Conservation (phyloP, 169 alveolate species). For the Neospora caninum region DNA sequence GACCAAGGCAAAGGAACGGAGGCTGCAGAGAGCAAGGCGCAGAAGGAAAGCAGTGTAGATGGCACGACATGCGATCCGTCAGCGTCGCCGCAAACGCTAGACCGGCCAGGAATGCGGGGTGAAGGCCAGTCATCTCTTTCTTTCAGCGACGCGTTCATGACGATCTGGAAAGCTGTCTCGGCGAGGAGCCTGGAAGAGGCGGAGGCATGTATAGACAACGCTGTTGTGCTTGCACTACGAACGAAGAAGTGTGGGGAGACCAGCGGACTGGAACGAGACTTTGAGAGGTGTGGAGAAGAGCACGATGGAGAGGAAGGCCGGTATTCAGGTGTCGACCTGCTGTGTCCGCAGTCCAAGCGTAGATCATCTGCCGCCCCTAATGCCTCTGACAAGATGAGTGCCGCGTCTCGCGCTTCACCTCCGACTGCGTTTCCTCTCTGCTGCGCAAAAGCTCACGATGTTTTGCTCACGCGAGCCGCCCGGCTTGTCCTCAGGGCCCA, state of each 20-base stretch:
- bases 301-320: no score
- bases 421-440: slow-evolving; percentile 10
- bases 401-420: neutral
- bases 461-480: neutral
- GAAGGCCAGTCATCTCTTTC: neutral
- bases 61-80: neutral
- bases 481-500: slow-evolving; percentile 16
- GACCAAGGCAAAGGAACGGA: neutral
- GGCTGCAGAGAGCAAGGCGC: neutral
- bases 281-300: no score
- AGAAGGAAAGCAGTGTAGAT: neutral
- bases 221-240: neutral
- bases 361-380: no score
- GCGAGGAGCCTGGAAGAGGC: neutral
- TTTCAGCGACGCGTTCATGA: neutral
- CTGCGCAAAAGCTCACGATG: slow-evolving; percentile 34
- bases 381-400: neutral
- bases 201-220: neutral
- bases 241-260: neutral
- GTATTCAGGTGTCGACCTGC: no score
- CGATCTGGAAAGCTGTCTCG: neutral
- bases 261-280: neutral
- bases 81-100: neutral
- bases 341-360: no score
- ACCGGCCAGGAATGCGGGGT: neutral